Conservation (phyloP, 441 rosid species). For the Gossypium aridum region DNA sequence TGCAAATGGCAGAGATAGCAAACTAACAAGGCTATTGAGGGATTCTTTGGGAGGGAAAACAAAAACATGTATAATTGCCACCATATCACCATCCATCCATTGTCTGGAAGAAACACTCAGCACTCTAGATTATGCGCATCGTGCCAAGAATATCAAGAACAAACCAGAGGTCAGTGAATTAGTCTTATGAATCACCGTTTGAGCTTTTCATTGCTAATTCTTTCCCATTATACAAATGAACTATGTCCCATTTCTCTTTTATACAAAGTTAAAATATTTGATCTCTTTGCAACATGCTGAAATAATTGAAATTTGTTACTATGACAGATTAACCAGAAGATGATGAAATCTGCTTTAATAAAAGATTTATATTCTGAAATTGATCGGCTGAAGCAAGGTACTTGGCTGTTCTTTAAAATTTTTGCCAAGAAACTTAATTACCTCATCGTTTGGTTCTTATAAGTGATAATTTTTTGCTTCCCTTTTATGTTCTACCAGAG, state of each 20-base stretch:
- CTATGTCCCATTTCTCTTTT: background rate
- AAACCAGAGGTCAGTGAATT: constrained; percentile 70
- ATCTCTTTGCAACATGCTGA: constrained; percentile 4
- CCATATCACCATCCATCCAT: constrained; percentile 87
- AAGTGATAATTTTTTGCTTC: background rate
- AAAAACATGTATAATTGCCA: constrained; percentile 95
- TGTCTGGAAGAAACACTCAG: constrained; percentile 97
- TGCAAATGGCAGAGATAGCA: constrained; percentile 69
- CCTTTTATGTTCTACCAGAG: constrained; percentile 37
- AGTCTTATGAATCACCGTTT: background rate
- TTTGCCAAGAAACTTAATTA: background rate
- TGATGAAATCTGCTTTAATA: constrained; percentile 97
- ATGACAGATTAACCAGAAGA: constrained; percentile 91
- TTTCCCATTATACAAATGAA: background rate
- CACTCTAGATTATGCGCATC: constrained; percentile 96
- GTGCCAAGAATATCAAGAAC: constrained; percentile 96
- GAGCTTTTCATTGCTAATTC: constrained; percentile 3
- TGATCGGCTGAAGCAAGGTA: constrained; percentile 93
- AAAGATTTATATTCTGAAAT: constrained; percentile 89
- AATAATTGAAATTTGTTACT: constrained; percentile 12
- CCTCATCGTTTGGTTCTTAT: background rate
- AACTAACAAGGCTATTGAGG: constrained; percentile 87
- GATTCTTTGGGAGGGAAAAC: constrained; percentile 99
- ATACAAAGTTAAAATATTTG: too few relatives aligned
- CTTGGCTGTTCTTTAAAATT: constrained; percentile 13